Base-by-base conservation (phyloP, 2,329 filamentous ascomycete genomes). In the Microthyrium microscopicum region DNA sequence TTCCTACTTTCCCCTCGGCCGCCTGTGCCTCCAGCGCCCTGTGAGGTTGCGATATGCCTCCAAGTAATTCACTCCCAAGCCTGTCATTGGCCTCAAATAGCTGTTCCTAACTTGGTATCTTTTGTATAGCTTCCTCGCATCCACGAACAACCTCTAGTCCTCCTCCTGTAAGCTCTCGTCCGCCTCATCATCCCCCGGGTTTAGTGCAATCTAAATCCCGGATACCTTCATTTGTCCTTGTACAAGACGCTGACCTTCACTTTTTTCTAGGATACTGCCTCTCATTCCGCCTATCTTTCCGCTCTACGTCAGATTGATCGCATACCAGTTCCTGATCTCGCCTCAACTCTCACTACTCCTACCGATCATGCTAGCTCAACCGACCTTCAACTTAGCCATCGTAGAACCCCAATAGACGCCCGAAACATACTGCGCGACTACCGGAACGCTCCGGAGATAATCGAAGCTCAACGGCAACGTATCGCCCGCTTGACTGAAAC, bases 341-440 rank as follows among this genome's bases (percentile, higher is more conserved):
- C 37, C 2, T 16, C 37, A 7, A 39, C 35, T 1, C 35, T 39
- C 7, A 37, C 35, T 11, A 34, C 32, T 19, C 35, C 31, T 17
- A 13, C 21, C 18, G 58, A 57, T 42, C 55, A 64, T 42, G 56
- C 58, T n/a, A n/a, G n/a, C n/a, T n/a, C n/a, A n/a, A n/a, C n/a
- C n/a, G n/a, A n/a, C n/a, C n/a, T n/a, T n/a, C n/a, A n/a, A n/a
- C n/a, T n/a, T n/a, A n/a, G n/a, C n/a, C n/a, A n/a, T n/a, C n/a
- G n/a, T n/a, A n/a, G n/a, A n/a, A n/a, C n/a, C n/a, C n/a, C n/a
- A n/a, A n/a, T n/a, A 9, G 9, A 9, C 22, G 22, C 30, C 2
- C 8, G 6, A 9, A 13, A 24, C 28, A 6, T 20, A 15, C 32
- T 30, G 15, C 13, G 31, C 9, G 13, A 9, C 9, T 13, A 25